Percentiles rank a stretch among this genome's conserved stretches.
Evolutionary conservation across 805 yeast species (phyloP).

Genomic region (Starmerella apicola): DNA sequence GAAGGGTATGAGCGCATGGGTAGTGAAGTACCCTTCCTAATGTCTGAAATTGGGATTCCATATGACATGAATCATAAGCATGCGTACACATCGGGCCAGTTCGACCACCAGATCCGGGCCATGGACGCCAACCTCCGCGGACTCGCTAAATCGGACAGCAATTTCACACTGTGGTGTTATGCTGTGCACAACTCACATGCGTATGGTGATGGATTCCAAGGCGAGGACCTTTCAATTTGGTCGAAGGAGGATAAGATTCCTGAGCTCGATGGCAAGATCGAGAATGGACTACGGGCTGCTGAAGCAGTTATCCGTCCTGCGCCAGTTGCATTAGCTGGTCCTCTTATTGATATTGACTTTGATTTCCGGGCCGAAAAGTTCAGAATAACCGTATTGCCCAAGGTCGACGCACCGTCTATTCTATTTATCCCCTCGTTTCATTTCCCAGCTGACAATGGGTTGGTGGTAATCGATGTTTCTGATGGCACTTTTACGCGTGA

Average conservation of each 20-base stretch:
- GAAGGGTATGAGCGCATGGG: slow-evolving; percentile 62
- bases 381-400: slow-evolving; percentile 33
- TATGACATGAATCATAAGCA: slow-evolving; percentile 79
- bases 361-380: slow-evolving; percentile 40
- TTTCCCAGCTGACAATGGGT: slow-evolving; percentile 30
- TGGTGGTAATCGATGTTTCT: slow-evolving; percentile 6
- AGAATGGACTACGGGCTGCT: slow-evolving; percentile 59
- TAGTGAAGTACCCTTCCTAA: slow-evolving; percentile 49
- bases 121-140: slow-evolving; percentile 73
- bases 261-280: slow-evolving; percentile 8
- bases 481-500: slow-evolving; percentile 12
- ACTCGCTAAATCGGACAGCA: slow-evolving; percentile 57
- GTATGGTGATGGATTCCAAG: slow-evolving; percentile 89
- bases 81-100: slow-evolving; percentile 57
- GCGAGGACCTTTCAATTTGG: slow-evolving; percentile 87
- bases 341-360: slow-evolving; percentile 43
- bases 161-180: slow-evolving; percentile 82
- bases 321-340: slow-evolving; percentile 53
- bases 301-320: slow-evolving; percentile 70
- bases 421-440: slow-evolving; percentile 66
- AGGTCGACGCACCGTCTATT: slow-evolving; percentile 11
- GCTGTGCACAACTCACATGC: slow-evolving; percentile 57
- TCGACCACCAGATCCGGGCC: slow-evolving; percentile 63
- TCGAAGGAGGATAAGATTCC: slow-evolving; percentile 30
- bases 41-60: slow-evolving; percentile 97